phyloP scores from a whole-genome alignment of 2,329 filamentous ascomycete species.

The Talaromyces rugulosus region DNA sequence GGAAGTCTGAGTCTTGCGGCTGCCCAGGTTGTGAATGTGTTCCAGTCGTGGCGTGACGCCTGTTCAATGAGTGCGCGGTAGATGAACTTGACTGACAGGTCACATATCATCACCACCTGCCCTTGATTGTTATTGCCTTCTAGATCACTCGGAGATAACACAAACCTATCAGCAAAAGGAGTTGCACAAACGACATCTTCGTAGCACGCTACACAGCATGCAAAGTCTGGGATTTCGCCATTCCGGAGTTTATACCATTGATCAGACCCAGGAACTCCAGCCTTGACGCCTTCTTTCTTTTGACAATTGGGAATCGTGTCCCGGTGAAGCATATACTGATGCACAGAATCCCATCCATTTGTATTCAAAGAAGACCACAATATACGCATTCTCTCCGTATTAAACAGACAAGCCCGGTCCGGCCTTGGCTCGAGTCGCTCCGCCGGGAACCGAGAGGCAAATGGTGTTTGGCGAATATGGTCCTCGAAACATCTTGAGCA shows the following conservation, averaged over 20 bases:
- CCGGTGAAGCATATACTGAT: constrained; percentile 6
- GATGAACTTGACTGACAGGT: constrained; percentile 5
- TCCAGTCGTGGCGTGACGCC: constrained; percentile 2
- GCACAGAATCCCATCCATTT: constrained; percentile 4
- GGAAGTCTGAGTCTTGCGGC: constrained; percentile 3
- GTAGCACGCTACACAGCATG: constrained; percentile 9
- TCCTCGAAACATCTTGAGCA: constrained; percentile 9
- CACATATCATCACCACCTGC: not conserved
- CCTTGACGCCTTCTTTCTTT: not conserved
- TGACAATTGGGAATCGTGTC: constrained; percentile 4
- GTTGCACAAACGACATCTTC: constrained; percentile 2
- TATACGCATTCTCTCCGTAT: not conserved
- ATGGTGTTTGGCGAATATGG: not conserved
- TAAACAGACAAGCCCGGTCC: constrained; percentile 5
- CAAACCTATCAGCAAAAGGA: constrained; percentile 2
- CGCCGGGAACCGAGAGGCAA: not conserved
- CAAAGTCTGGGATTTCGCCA: constrained; percentile 6
- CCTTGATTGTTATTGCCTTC: not conserved
- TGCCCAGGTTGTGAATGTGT: not conserved
- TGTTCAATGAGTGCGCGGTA: constrained; percentile 5
- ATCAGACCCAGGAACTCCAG: not conserved
- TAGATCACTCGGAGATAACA: not conserved
- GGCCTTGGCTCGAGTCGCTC: not conserved
- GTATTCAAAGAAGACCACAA: not conserved
- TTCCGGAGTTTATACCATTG: constrained; percentile 5